Evolutionary conservation across 1,284 basidiomycete genomes (phyloP), one percentile per base, ranked within the genome.

Genomic region (Apiotrichum gracile): DNA sequence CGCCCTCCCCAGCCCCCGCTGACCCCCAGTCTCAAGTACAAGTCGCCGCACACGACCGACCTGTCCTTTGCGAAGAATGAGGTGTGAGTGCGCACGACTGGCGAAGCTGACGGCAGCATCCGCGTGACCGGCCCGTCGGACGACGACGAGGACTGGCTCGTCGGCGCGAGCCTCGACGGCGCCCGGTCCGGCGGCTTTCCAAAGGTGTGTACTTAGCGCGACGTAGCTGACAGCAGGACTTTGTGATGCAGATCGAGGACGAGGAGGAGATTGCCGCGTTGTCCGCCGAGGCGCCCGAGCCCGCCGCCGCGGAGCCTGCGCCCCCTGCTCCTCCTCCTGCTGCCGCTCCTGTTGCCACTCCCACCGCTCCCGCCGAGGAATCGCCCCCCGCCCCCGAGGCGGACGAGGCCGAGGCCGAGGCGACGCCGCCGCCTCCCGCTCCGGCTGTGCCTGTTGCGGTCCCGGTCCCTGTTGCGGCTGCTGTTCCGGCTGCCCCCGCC

Each of bases 81-180:
- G 48, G 72, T 67, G 74, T 74, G 61, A 68, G 72, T 67, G 1
- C 4, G 31, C 31, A 31, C 3, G 9, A 22, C 37, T 6, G 16
- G 22, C n/a, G 27, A 13, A 8, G 22, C 57, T 55, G 31, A 58
- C 24, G n/a, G 16, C 46, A 76, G 74, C 3, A 72, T 76, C 25
- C 63, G 72, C 40, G 74, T 76, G 26, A 74, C 71, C 0, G 74
- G 73, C 9, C 68, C 67, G 2, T 70, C 67, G 4, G 57, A 56
- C 4, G 72, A 74, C 24, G 74, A 76, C 52, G 74, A 76, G 56
- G 74, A 76, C 57, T 76, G 74, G 74, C 52, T 74, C 13, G 47
- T 74, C 2, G 74, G 74, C 19, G 72, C 73, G 56, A 64, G 59
- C 13, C 40, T 76, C 3, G 74, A 76, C 55, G 73, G 73, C 10